Conservation (phyloP, 1,284 basidiomycete species). For the Trichosporon sp. region DNA sequence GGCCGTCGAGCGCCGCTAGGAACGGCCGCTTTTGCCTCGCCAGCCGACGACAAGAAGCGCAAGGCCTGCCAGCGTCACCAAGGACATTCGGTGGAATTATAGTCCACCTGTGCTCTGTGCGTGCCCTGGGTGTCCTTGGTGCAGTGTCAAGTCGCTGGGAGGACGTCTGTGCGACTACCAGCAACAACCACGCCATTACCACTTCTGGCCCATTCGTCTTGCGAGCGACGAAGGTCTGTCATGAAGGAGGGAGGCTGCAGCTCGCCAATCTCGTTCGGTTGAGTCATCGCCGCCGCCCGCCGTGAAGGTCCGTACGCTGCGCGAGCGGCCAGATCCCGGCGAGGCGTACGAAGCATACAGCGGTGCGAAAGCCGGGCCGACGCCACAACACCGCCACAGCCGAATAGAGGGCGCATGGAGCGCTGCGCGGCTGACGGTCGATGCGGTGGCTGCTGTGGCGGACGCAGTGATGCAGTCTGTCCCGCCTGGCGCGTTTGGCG, state of each 20-base stretch:
- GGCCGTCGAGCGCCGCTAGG: background rate
- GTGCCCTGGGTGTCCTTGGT: background rate
- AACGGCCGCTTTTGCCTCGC: background rate
- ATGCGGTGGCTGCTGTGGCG: background rate
- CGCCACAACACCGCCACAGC: background rate
- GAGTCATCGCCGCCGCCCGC: background rate
- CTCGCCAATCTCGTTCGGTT: background rate
- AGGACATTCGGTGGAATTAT: background rate
- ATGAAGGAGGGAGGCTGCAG: background rate
- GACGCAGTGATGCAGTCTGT: background rate
- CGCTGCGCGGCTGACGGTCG: background rate
- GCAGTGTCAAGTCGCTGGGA: background rate
- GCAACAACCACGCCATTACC: background rate
- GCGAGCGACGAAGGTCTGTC: background rate
- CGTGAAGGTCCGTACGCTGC: background rate
- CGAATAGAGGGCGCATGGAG: background rate
- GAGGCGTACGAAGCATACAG: background rate
- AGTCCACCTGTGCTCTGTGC: background rate
- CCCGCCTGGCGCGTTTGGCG: background rate
- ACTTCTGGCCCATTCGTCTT: background rate
- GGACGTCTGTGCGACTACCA: background rate
- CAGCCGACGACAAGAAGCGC: background rate
- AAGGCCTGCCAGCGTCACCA: background rate
- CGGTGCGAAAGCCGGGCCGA: background rate
- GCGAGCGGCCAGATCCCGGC: background rate